Conservation (phyloP, 768 basidiomycete genomes). For the Boletales sp. region DNA sequence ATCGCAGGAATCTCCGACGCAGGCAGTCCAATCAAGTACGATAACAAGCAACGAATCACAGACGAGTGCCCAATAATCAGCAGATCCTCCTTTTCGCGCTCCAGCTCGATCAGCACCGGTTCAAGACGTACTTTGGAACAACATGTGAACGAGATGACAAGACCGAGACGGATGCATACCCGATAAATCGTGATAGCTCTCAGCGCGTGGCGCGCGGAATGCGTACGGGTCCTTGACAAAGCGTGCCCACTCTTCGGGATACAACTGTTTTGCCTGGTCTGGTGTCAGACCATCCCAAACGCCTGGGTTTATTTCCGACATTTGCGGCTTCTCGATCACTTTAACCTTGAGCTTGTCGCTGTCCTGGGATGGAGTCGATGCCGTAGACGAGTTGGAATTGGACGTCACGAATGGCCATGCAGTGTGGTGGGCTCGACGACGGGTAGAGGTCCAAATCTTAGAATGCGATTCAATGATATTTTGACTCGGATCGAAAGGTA, state of each 20-base stretch:
- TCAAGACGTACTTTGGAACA: slow-evolving; percentile 79
- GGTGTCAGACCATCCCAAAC: slow-evolving; percentile 96
- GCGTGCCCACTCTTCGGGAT: slow-evolving; percentile 92
- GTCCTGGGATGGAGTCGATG: slow-evolving; percentile 1
- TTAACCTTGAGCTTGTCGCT: slow-evolving; percentile 51
- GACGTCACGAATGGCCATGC: slow-evolving; percentile 85
- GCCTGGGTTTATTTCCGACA: slow-evolving; percentile 97
- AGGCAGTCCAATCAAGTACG: slow-evolving; percentile 90
- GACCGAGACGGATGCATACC: slow-evolving; percentile 40
- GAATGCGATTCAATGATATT: not conserved
- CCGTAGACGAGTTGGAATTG: too few relatives aligned
- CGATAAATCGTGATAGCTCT: slow-evolving; percentile 95
- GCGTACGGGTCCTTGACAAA: slow-evolving; percentile 92
- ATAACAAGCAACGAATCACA: slow-evolving; percentile 93
- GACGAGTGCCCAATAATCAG: slow-evolving; percentile 97
- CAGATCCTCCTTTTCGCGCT: slow-evolving; percentile 90
- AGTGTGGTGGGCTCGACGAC: slow-evolving; percentile 89
- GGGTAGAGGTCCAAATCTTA: slow-evolving; percentile 96
- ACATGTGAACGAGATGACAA: not conserved
- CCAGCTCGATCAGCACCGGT: slow-evolving; percentile 87
- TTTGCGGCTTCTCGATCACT: slow-evolving; percentile 92
- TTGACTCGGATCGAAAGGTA: not conserved
- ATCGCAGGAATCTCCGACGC: slow-evolving; percentile 97
- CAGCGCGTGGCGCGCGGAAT: slow-evolving; percentile 88
- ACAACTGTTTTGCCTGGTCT: slow-evolving; percentile 84